phyloP scores from a whole-genome alignment of 371 early-diverging fungal species.

The Mortierella sp. region DNA sequence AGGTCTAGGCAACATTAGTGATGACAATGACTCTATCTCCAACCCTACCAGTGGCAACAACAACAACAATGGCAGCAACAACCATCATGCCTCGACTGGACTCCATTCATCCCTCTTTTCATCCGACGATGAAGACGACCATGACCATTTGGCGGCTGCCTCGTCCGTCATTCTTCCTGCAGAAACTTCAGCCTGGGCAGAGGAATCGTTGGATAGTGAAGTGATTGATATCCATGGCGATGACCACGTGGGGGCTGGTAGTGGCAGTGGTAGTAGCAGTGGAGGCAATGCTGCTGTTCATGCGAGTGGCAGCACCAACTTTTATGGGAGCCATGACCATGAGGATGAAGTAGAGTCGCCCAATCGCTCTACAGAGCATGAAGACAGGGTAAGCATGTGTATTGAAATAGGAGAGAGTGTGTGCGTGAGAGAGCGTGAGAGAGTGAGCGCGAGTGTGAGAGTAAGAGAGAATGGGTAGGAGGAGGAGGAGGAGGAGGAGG shows the following conservation, averaged over 20 bases:
- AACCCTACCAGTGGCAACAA: conserved; percentile 11
- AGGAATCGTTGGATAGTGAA: conserved; percentile 49
- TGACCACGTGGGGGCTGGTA: neutral
- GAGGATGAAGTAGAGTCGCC: too few species aligned
- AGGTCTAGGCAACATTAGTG: conserved; percentile 11
- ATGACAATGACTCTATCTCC: conserved; percentile 12
- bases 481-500: too few species aligned
- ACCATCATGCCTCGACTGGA: neutral
- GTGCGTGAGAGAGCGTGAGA: too few species aligned
- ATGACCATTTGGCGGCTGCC: conserved; percentile 31
- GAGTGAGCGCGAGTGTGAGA: too few species aligned
- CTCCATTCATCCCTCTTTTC: conserved; percentile 41
- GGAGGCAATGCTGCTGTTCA: too few species aligned
- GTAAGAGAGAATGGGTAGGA: too few species aligned
- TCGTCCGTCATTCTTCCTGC: conserved; percentile 50
- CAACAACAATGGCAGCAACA: conserved; percentile 5
- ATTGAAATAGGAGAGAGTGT: too few species aligned
- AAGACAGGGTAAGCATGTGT: too few species aligned
- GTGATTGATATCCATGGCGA: conserved; percentile 46
- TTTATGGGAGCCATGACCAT: too few species aligned
- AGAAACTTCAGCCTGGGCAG: conserved; percentile 53
- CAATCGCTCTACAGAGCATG: too few species aligned
- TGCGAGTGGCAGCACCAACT: too few species aligned
- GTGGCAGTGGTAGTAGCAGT: neutral
- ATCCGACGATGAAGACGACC: conserved; percentile 28